Base-by-base conservation (phyloP, 768 basidiomycete genomes). In the Kwoniella sp. region DNA sequence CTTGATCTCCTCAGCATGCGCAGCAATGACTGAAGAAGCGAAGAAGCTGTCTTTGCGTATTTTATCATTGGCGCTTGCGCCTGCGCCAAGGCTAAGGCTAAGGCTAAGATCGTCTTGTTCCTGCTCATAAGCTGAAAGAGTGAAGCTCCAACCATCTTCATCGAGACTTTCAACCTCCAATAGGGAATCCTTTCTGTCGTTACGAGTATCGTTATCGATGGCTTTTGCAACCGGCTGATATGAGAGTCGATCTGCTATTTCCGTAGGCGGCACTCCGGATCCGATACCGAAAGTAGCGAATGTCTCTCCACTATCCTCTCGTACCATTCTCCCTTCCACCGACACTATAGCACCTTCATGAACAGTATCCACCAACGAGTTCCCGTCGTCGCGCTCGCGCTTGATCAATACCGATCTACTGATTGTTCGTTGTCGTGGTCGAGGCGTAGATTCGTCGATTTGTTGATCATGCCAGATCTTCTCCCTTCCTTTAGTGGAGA, bases 101-200 rank as follows among this genome's bases (percentile, higher is more conserved):
- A 33, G 33, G 19, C 21, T 13, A n/a, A 62, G n/a, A 12, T 25
- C 48, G 8, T 63, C 58, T 36, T 60, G 55, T 13, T 55, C 68
- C 37, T 70, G 55, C n/a, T 55, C 68, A 40, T 70, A 67, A 8
- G 65, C 68, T 29, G 68, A 70, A 0, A 70, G 37, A 7, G 65
- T 56, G 37, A 53, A 63, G 44, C 57, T 60, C 68, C 68, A 70
- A 49, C 27, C 55, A 61, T 70, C 68, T 19, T 63, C 64, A 1
- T 63, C 55, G 21, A 21, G 10, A 15, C 4, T 44, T 19, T 9
- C 40, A 19, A 44, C 40, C 7, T 44, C 40, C 40, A 44, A 44
- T 10, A 4, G 17, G 8, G 40, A 44, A 15, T 44, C 40, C 17
- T 33, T 33, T 13, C 33, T 33, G n/a, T n/a, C n/a, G n/a, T n/a